These are phyloP conservation scores for Rhodomyrtus psidioides DNA, from an alignment of 441 rosid species.

Conservation along the genomic window DNA sequence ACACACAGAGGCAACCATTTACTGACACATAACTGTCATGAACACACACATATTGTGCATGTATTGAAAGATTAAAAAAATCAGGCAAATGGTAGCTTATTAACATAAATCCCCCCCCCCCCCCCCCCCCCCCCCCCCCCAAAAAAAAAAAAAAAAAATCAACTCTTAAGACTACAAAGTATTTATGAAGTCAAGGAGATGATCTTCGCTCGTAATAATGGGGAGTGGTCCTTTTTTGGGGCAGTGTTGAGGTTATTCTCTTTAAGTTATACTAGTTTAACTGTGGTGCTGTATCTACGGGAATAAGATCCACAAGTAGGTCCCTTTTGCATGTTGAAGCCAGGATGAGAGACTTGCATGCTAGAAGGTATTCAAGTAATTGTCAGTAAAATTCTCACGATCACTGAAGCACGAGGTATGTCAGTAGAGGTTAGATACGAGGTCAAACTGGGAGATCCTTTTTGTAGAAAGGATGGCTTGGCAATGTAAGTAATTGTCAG, in stretches of 20 bases:
- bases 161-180: background rate
- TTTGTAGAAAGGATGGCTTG: background rate
- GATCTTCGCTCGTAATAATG: background rate
- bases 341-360: background rate
- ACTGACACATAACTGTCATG: background rate
- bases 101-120: background rate
- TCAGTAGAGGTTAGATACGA: background rate
- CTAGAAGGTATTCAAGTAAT: background rate
- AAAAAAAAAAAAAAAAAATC: background rate
- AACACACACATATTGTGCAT: background rate
- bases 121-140: too few species aligned
- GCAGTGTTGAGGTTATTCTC: background rate
- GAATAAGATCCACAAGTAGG: background rate
- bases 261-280: background rate
- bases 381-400: background rate
- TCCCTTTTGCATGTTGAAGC: background rate
- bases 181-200: background rate
- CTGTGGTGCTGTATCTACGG: background rate
- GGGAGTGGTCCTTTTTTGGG: background rate
- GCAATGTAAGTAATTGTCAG: background rate
- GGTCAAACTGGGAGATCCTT: background rate
- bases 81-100: background rate
- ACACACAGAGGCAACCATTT: background rate
- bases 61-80: background rate
- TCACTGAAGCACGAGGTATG: background rate